Base-by-base conservation (phyloP, 2,329 filamentous ascomycete species). In the Ascochyta pisi region DNA sequence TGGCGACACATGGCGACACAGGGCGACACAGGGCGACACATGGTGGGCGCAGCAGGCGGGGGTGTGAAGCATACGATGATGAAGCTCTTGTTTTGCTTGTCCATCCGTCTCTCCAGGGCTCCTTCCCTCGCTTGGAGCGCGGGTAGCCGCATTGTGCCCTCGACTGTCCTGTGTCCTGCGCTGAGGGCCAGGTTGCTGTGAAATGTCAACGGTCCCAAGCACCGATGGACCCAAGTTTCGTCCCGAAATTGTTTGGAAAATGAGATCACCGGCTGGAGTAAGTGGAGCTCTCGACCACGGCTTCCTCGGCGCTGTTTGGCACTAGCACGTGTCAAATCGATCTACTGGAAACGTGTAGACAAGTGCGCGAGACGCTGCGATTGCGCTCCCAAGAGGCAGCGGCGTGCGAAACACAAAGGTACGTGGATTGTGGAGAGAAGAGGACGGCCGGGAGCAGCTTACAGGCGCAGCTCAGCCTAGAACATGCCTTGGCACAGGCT, bases 111-210 rank as follows among this genome's bases (percentile, higher is more conserved):
- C 60, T 64, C 65, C 53, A 70, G 50, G 46, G 53, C 61, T 44
- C 53, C 54, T 54, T 58, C 61, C 58, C 64, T 67, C 55, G 58
- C 61, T 38, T 63, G 47, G 22, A 57, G 54, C 29, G 54, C 43
- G 22, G 70, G 72, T 54, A 75, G 40, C 61, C 66, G 64, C 72
- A 75, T 75, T 15, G 56, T 58, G 50, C 24, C 34, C 19, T 31
- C 51, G 34, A 38, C 38, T 52, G 35, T 39, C 45, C 49, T 54
- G 48, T 42, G 38, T 41, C 45, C 50, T 54, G 48, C 44, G 41
- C 46, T 37, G 26, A 31, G 39, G 43, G 26, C 23, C 41, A 27
- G 46, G 38, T 47, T 50, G 47, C 46, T 42, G 60, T 62, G 54
- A 43, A 58, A 39, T 48, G 43, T 39, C 50, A 3, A 29, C 8